A percentile compares a stretch with the other conserved stretches of the same genome.
phyloP scores from a whole-genome alignment of 2,329 filamentous ascomycete species.

The Pyricularia grisea region DNA sequence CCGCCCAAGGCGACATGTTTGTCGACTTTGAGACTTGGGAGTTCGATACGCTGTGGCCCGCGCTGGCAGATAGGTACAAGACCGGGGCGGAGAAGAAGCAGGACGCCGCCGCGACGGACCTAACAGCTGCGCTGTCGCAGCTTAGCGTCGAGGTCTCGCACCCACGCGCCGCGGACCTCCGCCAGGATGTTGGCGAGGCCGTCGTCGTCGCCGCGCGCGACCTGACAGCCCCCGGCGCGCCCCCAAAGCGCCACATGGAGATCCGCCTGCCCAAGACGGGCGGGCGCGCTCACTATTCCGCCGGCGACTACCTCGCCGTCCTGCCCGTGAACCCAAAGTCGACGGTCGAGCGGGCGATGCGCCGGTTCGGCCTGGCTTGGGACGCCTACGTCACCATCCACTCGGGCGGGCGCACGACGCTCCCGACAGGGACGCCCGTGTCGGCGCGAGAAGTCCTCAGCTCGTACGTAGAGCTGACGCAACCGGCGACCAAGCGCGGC shows the following conservation, averaged over 20 bases:
- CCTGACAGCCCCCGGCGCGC: constrained; percentile 25
- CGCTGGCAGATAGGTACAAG: constrained; percentile 34
- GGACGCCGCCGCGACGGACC: constrained; percentile 12
- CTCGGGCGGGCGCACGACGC: constrained; percentile 34
- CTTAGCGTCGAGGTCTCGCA: constrained; percentile 41
- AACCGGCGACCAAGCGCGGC: constrained; percentile 60
- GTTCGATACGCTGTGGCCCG: constrained; percentile 42
- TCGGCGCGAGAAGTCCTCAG: constrained; percentile 55
- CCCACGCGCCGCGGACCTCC: constrained; percentile 45
- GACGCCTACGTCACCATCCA: constrained; percentile 57
- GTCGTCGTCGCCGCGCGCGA: constrained; percentile 42
- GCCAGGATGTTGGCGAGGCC: constrained; percentile 55
- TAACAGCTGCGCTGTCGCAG: constrained; percentile 13
- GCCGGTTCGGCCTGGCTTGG: constrained; percentile 57
- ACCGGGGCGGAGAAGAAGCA: constrained; percentile 11
- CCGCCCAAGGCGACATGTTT: constrained; percentile 55
- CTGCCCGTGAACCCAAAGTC: constrained; percentile 59
- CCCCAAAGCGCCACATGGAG: constrained; percentile 52
- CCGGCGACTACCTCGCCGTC: constrained; percentile 69
- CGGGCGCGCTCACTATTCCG: constrained; percentile 53
- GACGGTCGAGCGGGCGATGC: constrained; percentile 53
- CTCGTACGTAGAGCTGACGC: constrained; percentile 63
- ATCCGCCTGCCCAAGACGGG: constrained; percentile 48
- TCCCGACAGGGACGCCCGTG: constrained; percentile 47
- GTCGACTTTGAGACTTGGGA: constrained; percentile 59